Conservation (phyloP, 2,329 filamentous ascomycete species). For the Aspergillus aculeatus region DNA sequence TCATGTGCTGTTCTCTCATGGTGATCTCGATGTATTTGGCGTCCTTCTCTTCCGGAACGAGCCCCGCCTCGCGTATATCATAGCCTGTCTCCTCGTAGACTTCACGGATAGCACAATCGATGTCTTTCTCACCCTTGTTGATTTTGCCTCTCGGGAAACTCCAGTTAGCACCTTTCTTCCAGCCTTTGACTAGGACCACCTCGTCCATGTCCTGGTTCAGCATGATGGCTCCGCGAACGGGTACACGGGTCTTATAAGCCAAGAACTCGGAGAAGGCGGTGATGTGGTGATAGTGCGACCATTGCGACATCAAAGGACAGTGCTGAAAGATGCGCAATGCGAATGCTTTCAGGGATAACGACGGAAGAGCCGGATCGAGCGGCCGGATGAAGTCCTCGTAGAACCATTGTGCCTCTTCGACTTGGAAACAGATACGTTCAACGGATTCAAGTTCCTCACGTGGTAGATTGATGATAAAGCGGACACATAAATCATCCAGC, state of each 20-base stretch:
- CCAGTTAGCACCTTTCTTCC: slow-evolving; percentile 96
- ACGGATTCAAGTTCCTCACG: slow-evolving; percentile 85
- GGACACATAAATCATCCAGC: slow-evolving; percentile 96
- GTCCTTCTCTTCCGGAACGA: slow-evolving; percentile 69
- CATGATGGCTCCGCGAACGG: slow-evolving; percentile 90
- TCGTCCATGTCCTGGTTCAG: slow-evolving; percentile 93
- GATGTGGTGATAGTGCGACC: slow-evolving; percentile 73
- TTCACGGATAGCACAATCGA: slow-evolving; percentile 90
- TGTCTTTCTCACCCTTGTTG: slow-evolving; percentile 91
- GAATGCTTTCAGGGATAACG: slow-evolving; percentile 80
- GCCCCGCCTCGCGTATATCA: slow-evolving; percentile 71
- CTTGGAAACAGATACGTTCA: slow-evolving; percentile 94
- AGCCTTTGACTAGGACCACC: slow-evolving; percentile 89
- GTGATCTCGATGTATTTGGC: slow-evolving; percentile 84
- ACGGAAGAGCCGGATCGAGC: slow-evolving; percentile 78
- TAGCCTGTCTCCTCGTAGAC: slow-evolving; percentile 96
- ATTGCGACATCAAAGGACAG: slow-evolving; percentile 81
- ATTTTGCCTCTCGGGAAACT: slow-evolving; percentile 97
- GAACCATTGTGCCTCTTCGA: slow-evolving; percentile 99
- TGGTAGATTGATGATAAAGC: slow-evolving; percentile 96
- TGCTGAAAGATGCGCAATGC: slow-evolving; percentile 90
- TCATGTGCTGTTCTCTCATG: slow-evolving; percentile 90
- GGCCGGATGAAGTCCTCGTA: slow-evolving; percentile 99
- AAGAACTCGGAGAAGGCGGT: slow-evolving; percentile 89
- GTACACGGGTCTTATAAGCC: slow-evolving; percentile 90